These are phyloP conservation scores for Lantana camara DNA, from an alignment of 257 asterid species.

Conservation along the genomic window DNA sequence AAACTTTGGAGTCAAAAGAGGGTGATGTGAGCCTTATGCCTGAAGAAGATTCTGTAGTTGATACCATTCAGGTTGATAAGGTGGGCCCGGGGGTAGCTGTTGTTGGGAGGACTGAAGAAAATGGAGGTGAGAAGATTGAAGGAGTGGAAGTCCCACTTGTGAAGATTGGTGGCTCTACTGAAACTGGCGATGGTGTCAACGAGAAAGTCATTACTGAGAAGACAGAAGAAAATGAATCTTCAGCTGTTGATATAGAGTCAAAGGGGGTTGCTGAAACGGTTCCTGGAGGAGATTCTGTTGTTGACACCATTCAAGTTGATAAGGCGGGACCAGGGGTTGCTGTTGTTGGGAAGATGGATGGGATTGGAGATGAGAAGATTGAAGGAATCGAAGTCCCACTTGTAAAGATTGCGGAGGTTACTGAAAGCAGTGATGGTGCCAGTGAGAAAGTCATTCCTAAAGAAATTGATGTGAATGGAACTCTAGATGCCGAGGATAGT, in stretches of 20 bases:
- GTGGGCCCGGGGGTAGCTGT: constrained; percentile 50
- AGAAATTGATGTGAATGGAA: constrained; percentile 19
- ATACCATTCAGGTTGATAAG: constrained; percentile 44
- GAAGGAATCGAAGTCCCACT: constrained; percentile 36
- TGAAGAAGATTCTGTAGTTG: constrained; percentile 54
- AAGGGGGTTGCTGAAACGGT: neutral
- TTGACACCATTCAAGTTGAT: constrained; percentile 45
- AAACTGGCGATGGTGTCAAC: constrained; percentile 21
- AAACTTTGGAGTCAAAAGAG: constrained; percentile 21
- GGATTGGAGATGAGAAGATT: constrained; percentile 27
- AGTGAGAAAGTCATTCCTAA: constrained; percentile 25
- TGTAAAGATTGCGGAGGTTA: constrained; percentile 6
- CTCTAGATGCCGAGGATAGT: constrained; percentile 15
- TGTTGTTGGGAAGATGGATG: constrained; percentile 44
- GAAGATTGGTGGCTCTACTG: constrained; percentile 25
- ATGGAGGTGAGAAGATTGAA: constrained; percentile 33
- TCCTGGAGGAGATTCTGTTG: constrained; percentile 47
- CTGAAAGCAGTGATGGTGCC: too few relatives aligned
- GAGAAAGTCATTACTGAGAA: neutral
- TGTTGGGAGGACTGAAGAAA: constrained; percentile 42
- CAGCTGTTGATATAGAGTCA: constrained; percentile 29
- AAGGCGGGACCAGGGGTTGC: constrained; percentile 43
- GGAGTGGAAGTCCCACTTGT: constrained; percentile 34
- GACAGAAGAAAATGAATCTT: constrained; percentile 22
- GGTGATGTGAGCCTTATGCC: constrained; percentile 30